Evolutionary conservation across 2,329 filamentous ascomycete species (phyloP), one percentile per base, ranked within the genome.

Genomic region (Ceratocystis cacaofunesta): DNA sequence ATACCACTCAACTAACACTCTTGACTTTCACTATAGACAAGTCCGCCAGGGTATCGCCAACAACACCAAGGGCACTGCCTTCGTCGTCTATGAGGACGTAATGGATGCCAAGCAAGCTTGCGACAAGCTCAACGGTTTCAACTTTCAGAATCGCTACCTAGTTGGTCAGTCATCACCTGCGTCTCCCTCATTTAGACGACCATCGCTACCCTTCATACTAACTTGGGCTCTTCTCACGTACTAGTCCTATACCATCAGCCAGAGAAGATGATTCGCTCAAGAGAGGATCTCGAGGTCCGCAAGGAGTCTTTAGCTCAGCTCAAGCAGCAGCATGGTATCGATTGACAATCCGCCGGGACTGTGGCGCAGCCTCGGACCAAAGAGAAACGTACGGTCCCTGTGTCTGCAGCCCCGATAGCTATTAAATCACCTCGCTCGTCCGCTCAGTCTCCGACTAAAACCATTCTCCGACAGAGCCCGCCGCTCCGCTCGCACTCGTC

Each of bases 91-190:
- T 82, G 94, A 97, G 78, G 94, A 99, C 83, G 92, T 97, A 71
- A 89, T 94, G 84, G 94, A 99, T 82, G 92, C 94, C 71, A 99
- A 99, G 81, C 87, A 91, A 78, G 94, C 94, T 74, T 97, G 94
- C 82, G 94, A 99, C 82, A 96, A 97, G 81, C 83, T 99, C 76
- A 99, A 99, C 82, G 94, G 94, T 75, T 99, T 95, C 86, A 99
- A 99, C 81, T 99, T 99, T 78, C 94, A 99, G 81, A 96, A 92
- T 79, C 89, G 94, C 76, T 99, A 99, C 78, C 89, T 99, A 72
- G 94, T 99, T 74, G 91, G 90, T 95, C 84, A 68, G 90, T 85
- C 36, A 41, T 41, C 10, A 3, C 36, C 10, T 41, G 36, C 3
- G 36, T 41, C 36, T 62, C 41, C n/a, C 5, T 5, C 22, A 6